Conservation (phyloP, 192 early-diverging fungal genomes). For the Mortierella alpina region DNA sequence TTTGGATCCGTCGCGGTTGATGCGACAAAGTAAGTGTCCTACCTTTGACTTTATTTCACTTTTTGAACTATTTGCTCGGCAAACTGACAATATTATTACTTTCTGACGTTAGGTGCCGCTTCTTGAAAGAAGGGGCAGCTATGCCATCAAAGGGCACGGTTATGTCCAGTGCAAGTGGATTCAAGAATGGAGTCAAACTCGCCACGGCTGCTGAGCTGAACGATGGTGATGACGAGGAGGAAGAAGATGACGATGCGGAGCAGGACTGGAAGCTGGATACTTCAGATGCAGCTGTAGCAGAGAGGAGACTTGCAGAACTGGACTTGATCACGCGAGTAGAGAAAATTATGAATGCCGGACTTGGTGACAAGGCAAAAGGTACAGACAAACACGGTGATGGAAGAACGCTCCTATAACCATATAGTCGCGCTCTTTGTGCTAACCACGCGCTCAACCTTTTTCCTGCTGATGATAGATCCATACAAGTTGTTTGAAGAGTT, state of each 20-base stretch:
- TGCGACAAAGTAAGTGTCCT: slow-evolving; percentile 30
- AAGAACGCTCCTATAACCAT: not conserved
- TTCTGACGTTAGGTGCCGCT: slow-evolving; percentile 23
- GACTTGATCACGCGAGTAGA: slow-evolving; percentile 51
- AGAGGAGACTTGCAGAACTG: slow-evolving; percentile 73
- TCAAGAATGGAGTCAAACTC: slow-evolving; percentile 57
- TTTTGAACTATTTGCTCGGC: not conserved
- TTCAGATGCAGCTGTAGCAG: slow-evolving; percentile 80
- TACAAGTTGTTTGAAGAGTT: slow-evolving; percentile 49
- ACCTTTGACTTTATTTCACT: not conserved
- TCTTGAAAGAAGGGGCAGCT: slow-evolving; percentile 85
- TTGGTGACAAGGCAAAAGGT: slow-evolving; percentile 50
- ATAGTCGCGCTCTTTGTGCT: not conserved
- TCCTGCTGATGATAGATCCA: slow-evolving; percentile 18
- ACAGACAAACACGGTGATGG: not conserved
- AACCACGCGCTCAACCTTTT: not conserved
- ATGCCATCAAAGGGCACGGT: slow-evolving; percentile 54
- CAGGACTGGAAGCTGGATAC: slow-evolving; percentile 89
- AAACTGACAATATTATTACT: no score
- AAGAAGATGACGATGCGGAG: slow-evolving; percentile 63
- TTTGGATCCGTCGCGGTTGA: slow-evolving; percentile 23
- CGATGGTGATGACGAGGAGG: slow-evolving; percentile 52
- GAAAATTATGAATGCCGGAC: slow-evolving; percentile 48
- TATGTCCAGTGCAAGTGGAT: slow-evolving; percentile 62
- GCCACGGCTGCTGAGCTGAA: slow-evolving; percentile 29